Base-by-base conservation (phyloP, 73 alveolate species). In the Vitrella brassicaformis region DNA sequence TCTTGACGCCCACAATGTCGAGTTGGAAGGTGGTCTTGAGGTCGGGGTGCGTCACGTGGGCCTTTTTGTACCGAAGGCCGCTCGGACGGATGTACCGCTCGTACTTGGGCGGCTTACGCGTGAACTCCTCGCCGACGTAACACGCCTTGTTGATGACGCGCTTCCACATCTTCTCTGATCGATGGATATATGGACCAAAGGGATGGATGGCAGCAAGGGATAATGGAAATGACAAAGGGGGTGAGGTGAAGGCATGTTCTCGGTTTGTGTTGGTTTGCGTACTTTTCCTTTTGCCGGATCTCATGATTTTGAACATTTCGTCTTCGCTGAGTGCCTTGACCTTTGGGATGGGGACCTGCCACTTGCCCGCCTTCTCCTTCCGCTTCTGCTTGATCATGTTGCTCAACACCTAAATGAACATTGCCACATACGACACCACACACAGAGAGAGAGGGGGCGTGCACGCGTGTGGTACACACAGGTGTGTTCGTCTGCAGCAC, bases 281-380 rank as follows among this genome's bases (percentile, higher is more conserved):
- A 18, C 27, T 47, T 80, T 86, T 89, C 75, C 97, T 70, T 84
- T 91, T 91, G 31, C 97, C 97, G 25, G 97, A 82, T 29, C 94
- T 81, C 80, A 94, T 90, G 67, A 95, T 96, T 82, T 94, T 92
- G 92, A 94, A 95, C 99, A 95, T 95, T 90, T 95, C 98, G 79
- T 90, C 98, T 84, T 95, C 97, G 45, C 93, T 87, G 95, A 94
- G 87, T 64, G 96, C 95, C 84, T 91, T 90, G 27, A 93, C 99
- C 75, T 94, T 95, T 18, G 94, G 97, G 73, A 95, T 90, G 46
- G 99, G 99, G 64, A 95, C 98, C 80, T 93, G 88, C 99, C 99
- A 95, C 85, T 95, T 95, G 26, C 99, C 99, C 31, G 98, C 99
- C 81, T 95, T 95, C 86, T 95, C 99, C 91, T 95, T 91, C 19